A percentile compares a stretch with the other conserved stretches of the same genome.
Conservation (phyloP, 2,329 filamentous ascomycete species). For the Ophiostoma triangulosporum region DNA sequence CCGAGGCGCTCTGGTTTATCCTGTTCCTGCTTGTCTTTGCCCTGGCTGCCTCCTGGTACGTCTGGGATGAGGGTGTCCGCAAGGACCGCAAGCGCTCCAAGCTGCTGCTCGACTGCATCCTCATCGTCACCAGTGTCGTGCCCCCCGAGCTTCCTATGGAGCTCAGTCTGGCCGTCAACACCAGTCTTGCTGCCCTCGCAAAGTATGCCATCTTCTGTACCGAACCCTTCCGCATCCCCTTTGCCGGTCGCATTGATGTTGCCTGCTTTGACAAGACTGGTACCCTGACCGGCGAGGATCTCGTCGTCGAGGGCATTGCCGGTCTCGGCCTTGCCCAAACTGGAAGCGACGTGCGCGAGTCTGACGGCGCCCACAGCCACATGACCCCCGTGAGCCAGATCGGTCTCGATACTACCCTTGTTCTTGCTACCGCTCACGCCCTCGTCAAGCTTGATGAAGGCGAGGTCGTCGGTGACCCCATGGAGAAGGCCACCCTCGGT, state of each 20-base stretch:
- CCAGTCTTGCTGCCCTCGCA: constrained; percentile 83
- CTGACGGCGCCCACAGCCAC: constrained; percentile 70
- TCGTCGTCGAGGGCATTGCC: constrained; percentile 93
- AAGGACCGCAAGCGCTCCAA: constrained; percentile 96
- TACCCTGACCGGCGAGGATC: constrained; percentile 87
- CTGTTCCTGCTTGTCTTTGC: constrained; percentile 93
- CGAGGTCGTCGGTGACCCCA: constrained; percentile 92
- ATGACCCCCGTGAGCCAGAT: constrained; percentile 59
- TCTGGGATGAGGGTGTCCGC: constrained; percentile 91
- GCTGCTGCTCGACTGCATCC: constrained; percentile 89
- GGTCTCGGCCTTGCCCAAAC: constrained; percentile 55
- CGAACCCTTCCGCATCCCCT: constrained; percentile 96
- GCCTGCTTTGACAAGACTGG: constrained; percentile 99
- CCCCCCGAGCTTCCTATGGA: constrained; percentile 99
- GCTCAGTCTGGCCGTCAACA: constrained; percentile 92
- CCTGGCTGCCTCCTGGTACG: constrained; percentile 95
- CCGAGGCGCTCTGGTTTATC: constrained; percentile 92
- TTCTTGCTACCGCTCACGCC: constrained; percentile 88
- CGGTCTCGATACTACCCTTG: constrained; percentile 73
- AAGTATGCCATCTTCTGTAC: constrained; percentile 98
- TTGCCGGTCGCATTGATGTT: constrained; percentile 85
- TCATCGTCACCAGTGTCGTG: constrained; percentile 95
- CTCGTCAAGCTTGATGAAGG: constrained; percentile 94
- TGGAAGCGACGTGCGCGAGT: constrained; percentile 33
- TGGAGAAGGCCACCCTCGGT: constrained; percentile 90